phyloP scores from a whole-genome alignment of 1,284 basidiomycete species.

The Cryptococcus sp. region DNA sequence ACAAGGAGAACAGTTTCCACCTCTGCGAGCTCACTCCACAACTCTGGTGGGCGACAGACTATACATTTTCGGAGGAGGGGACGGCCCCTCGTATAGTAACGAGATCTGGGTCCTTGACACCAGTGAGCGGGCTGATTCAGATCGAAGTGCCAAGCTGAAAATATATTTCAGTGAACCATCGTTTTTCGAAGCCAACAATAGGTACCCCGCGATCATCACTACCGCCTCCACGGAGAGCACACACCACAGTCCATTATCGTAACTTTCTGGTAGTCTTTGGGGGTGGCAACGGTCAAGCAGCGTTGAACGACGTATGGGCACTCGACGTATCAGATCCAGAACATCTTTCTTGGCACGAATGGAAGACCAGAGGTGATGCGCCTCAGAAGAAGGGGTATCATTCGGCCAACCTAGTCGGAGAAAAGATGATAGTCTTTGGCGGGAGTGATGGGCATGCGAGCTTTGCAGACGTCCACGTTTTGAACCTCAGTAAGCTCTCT shows the following conservation, averaged over 20 bases:
- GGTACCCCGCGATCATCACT: conserved; percentile 42
- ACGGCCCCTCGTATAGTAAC: conserved; percentile 63
- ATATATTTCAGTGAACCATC: conserved; percentile 56
- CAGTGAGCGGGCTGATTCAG: conserved; percentile 33
- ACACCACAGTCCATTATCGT: conserved; percentile 75
- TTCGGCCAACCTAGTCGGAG: conserved; percentile 80
- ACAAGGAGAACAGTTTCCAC: conserved; percentile 72
- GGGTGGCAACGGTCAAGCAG: conserved; percentile 84
- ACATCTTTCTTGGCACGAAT: conserved; percentile 58
- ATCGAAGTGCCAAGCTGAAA: neutral
- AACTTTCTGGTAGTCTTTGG: conserved; percentile 83
- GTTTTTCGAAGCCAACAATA: conserved; percentile 60
- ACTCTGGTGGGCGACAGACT: conserved; percentile 77
- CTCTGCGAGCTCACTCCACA: conserved; percentile 83
- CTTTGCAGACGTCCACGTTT: conserved; percentile 83
- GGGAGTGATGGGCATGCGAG: conserved; percentile 59
- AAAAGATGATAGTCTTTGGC: conserved; percentile 59
- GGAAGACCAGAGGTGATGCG: conserved; percentile 47
- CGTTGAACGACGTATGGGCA: conserved; percentile 87
- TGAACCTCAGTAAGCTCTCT: conserved; percentile 70
- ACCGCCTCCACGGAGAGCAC: conserved; percentile 75
- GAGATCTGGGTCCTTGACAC: conserved; percentile 82
- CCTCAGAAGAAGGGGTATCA: conserved; percentile 78
- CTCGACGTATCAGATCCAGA: conserved; percentile 61
- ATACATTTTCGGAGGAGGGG: conserved; percentile 82